phyloP scores from a whole-genome alignment of 176 grass and related monocot genomes.

The Hyparrhenia diplandra region DNA sequence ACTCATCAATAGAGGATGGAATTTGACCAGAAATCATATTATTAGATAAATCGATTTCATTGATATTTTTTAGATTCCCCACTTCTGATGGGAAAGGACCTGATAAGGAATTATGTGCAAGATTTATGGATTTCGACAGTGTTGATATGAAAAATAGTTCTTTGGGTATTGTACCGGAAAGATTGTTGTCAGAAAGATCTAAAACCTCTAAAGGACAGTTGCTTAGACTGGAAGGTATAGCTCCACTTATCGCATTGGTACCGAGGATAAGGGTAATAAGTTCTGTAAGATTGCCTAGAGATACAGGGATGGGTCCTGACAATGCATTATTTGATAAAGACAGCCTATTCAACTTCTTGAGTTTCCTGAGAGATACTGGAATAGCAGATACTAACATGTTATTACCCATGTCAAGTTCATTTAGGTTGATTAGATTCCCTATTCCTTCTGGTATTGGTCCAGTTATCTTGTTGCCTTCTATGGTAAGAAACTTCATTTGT shows the following conservation, averaged over 20 bases:
- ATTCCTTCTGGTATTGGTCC: conserved; percentile 26
- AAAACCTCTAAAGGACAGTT: background rate
- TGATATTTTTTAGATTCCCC: conserved; percentile 27
- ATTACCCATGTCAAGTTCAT: background rate
- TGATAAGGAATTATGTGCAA: conserved; percentile 43
- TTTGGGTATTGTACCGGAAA: conserved; percentile 30
- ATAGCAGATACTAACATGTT: background rate
- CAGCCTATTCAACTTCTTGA: background rate
- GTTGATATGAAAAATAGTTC: conserved; percentile 35
- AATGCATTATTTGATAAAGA: conserved; percentile 10
- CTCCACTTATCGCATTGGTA: background rate
- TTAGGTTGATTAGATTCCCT: background rate
- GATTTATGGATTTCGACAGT: conserved; percentile 8
- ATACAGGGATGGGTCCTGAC: conserved; percentile 15
- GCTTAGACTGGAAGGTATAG: conserved; percentile 14
- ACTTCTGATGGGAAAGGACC: conserved; percentile 44
- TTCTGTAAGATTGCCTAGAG: conserved; percentile 12
- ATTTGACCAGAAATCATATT: conserved; percentile 47
- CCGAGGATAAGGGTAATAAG: background rate
- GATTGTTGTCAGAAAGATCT: conserved; percentile 46
- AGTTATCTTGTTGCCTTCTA: conserved; percentile 6
- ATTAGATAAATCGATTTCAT: conserved; percentile 27
- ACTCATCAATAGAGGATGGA: conserved; percentile 31
- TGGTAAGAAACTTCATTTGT: background rate
- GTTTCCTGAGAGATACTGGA: conserved; percentile 15